phyloP scores from a whole-genome alignment of 352 stramenopile species.

The Phytophthora litchii region DNA sequence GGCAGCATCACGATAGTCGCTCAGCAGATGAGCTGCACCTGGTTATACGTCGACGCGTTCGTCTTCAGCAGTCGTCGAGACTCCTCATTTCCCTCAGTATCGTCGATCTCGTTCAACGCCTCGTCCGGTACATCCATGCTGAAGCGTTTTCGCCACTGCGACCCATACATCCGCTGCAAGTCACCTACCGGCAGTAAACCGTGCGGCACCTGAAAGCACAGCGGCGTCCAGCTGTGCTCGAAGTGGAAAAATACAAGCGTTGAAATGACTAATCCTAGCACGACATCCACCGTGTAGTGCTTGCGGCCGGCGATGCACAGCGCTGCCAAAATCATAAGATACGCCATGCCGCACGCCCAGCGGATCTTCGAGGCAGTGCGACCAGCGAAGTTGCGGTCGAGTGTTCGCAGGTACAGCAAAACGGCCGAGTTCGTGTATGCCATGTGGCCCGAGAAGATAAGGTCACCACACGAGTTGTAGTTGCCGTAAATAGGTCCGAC shows the following conservation, averaged over 20 bases:
- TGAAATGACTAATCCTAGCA: conserved; percentile 68
- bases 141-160: conserved; percentile 49
- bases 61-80: conserved; percentile 35
- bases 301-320: conserved; percentile 73
- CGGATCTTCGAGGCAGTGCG: conserved; percentile 50
- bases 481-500: conserved; percentile 77
- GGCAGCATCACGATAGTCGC: conserved; percentile 5
- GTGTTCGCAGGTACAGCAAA: conserved; percentile 66
- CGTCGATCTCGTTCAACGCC: conserved; percentile 46
- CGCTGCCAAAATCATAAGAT: conserved; percentile 53
- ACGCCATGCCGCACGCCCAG: conserved; percentile 57
- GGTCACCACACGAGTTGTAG: conserved; percentile 79
- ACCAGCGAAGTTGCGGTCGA: conserved; percentile 57
- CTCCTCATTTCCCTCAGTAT: conserved; percentile 33
- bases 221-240: conserved; percentile 69
- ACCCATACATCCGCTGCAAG: conserved; percentile 35
- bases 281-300: conserved; percentile 83
- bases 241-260: conserved; percentile 83
- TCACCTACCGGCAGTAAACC: conserved; percentile 39
- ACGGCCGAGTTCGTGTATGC: conserved; percentile 73
- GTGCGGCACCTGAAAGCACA: conserved; percentile 50
- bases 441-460: conserved; percentile 83
- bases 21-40: conserved; percentile 57
- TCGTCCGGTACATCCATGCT: conserved; percentile 61
- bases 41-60: conserved; percentile 41